A percentile compares a stretch with the other conserved stretches of the same genome.
phyloP scores from a whole-genome alignment of 2,329 filamentous ascomycete species.

The Grosmannia penicillata region DNA sequence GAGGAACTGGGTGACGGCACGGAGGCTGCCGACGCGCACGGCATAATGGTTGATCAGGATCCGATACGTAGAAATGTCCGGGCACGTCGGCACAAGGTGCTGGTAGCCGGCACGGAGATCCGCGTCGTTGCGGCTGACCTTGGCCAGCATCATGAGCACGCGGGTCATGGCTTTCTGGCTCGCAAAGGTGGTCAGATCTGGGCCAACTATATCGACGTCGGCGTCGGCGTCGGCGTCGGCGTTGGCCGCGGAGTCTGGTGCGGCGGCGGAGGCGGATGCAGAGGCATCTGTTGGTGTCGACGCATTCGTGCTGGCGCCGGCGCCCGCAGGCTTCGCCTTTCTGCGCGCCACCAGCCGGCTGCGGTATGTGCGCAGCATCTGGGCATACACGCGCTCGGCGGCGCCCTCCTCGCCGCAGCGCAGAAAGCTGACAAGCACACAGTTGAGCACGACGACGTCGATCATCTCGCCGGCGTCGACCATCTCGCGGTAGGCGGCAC shows the following conservation, averaged over 20 bases:
- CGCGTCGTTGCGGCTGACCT: slow-evolving; percentile 38
- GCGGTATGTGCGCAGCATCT: slow-evolving; percentile 57
- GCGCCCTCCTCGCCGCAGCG: slow-evolving; percentile 59
- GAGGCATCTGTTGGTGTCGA: too few species aligned
- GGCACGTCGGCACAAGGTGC: slow-evolving; percentile 47
- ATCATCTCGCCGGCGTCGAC: slow-evolving; percentile 78
- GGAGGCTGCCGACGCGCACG: slow-evolving; percentile 52
- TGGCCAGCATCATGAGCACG: slow-evolving; percentile 42
- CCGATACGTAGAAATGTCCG: slow-evolving; percentile 66
- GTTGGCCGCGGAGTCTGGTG: not conserved
- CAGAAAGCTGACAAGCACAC: slow-evolving; percentile 66
- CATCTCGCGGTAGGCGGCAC: slow-evolving; percentile 66
- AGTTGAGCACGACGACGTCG: slow-evolving; percentile 76
- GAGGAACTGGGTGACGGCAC: slow-evolving; percentile 55
- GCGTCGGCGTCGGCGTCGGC: not conserved
- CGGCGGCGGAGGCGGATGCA: too few species aligned
- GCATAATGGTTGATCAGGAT: slow-evolving; percentile 67
- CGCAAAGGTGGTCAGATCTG: slow-evolving; percentile 22
- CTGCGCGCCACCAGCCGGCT: not conserved
- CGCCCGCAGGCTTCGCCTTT: not conserved
- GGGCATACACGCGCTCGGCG: slow-evolving; percentile 66
- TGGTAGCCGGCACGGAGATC: slow-evolving; percentile 41
- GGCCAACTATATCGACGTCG: too few species aligned
- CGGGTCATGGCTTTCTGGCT: slow-evolving; percentile 35
- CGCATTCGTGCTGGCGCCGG: too few species aligned